phyloP scores from a whole-genome alignment of 176 grass and related monocot species.

The Typha latifolia region DNA sequence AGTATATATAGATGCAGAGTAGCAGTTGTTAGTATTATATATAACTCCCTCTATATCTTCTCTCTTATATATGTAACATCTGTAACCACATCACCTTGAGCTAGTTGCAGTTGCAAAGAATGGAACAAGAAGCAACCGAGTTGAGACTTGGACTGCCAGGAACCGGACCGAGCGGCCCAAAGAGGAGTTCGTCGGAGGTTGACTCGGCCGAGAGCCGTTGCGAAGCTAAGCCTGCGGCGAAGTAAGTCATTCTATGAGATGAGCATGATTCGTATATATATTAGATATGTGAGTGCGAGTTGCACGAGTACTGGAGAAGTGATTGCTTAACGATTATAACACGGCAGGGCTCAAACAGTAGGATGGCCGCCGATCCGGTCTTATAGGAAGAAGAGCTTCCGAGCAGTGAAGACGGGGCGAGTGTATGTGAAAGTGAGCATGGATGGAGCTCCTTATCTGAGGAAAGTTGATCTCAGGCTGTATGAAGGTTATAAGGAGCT shows the following conservation, averaged over 20 bases:
- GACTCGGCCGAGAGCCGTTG: neutral
- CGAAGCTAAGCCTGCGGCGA: constrained; percentile 10
- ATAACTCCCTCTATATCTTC: neutral
- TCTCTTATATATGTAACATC: neutral
- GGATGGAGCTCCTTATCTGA: constrained; percentile 42
- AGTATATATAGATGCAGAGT: no score
- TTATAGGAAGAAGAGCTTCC: constrained; percentile 26
- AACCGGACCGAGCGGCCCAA: neutral
- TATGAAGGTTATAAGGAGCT: constrained; percentile 35
- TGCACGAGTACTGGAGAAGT: no score
- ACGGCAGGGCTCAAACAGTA: constrained; percentile 26
- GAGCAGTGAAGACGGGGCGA: constrained; percentile 13
- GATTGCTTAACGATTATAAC: neutral
- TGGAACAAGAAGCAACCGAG: constrained; percentile 23
- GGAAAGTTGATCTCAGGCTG: constrained; percentile 34
- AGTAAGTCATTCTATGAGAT: constrained; percentile 20
- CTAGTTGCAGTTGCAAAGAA: constrained; percentile 9
- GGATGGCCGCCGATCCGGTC: constrained; percentile 35
- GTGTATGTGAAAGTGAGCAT: constrained; percentile 39
- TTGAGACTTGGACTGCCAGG: constrained; percentile 30
- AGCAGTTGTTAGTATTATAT: no score
- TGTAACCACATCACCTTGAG: neutral
- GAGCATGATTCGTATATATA: neutral
- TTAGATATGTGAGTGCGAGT: neutral
- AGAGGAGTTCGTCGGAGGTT: constrained; percentile 12